These are phyloP conservation scores for Sequoiadendron giganteum DNA, from an alignment of 75 land plant genomes.

Conservation along the genomic window DNA sequence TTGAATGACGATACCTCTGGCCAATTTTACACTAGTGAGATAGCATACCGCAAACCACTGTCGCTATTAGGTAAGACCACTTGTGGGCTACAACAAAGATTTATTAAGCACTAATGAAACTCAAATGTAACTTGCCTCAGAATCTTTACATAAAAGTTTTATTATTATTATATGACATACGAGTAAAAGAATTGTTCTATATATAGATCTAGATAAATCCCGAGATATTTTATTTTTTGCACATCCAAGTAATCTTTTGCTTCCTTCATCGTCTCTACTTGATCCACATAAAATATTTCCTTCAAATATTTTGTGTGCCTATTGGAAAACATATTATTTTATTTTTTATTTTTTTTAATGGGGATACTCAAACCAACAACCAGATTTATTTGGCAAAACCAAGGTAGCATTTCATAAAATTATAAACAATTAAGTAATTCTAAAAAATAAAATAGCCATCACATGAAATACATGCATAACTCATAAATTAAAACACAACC, in stretches of 20 bases:
- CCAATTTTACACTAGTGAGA: no score
- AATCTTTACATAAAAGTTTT: neutral
- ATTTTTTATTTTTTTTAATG: neutral
- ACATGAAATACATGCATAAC: neutral
- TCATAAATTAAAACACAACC: neutral
- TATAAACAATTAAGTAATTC: neutral
- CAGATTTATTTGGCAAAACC: neutral
- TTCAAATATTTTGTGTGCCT: constrained; percentile 69
- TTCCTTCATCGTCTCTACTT: constrained; percentile 57
- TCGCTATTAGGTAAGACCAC: no score
- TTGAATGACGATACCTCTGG: no score
- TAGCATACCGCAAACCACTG: no score
- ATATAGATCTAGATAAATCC: constrained; percentile 21
- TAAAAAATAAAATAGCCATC: neutral
- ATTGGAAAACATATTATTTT: neutral
- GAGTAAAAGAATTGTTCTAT: neutral
- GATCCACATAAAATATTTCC: constrained; percentile 41
- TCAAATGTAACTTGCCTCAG: no score
- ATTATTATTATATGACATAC: neutral
- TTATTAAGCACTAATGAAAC: no score
- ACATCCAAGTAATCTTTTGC: constrained; percentile 55
- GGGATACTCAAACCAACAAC: neutral
- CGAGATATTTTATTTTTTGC: constrained; percentile 39
- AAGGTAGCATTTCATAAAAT: neutral
- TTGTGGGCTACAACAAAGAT: no score